Evolutionary conservation across 192 early-diverging fungal species (phyloP).

Genomic region (Coemansia sp.): DNA sequence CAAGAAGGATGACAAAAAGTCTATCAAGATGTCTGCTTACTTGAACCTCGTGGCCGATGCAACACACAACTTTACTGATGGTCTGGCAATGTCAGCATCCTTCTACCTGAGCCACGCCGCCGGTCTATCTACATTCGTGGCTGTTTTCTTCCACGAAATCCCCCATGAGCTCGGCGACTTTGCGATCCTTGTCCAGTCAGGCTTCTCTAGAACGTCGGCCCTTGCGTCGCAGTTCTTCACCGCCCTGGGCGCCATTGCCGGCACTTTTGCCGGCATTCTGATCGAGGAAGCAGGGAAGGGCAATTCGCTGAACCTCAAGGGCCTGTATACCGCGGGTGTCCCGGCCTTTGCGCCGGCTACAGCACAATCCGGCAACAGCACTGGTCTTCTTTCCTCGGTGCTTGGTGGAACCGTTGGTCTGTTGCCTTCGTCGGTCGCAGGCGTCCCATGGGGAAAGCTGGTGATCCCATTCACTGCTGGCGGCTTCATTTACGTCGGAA

Average conservation of each 20-base stretch:
- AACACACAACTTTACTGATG: conserved; percentile 87
- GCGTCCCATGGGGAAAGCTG: conserved; percentile 69
- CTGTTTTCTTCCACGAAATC: conserved; percentile 89
- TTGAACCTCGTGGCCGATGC: conserved; percentile 83
- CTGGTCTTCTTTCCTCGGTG: conserved; percentile 13
- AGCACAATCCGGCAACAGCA: neutral
- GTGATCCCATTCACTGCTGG: conserved; percentile 90
- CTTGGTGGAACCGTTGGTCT: conserved; percentile 29
- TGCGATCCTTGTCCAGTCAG: conserved; percentile 83
- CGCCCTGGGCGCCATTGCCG: conserved; percentile 79
- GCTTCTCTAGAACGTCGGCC: conserved; percentile 73
- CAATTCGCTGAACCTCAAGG: conserved; percentile 33
- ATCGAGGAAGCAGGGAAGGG: conserved; percentile 70
- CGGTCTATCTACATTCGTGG: conserved; percentile 83
- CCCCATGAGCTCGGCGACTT: conserved; percentile 89
- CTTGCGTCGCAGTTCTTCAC: conserved; percentile 80
- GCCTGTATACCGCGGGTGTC: conserved; percentile 27
- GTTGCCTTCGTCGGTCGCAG: conserved; percentile 56
- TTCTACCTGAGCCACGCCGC: conserved; percentile 80
- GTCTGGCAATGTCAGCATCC: conserved; percentile 80
- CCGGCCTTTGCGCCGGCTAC: conserved; percentile 41
- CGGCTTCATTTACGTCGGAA: conserved; percentile 86
- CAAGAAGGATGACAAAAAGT: conserved; percentile 21
- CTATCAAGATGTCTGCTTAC: conserved; percentile 73
- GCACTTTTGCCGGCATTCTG: conserved; percentile 73